phyloP scores from a whole-genome alignment of 495 filamentous ascomycete genomes.

The Niebla homalea region DNA sequence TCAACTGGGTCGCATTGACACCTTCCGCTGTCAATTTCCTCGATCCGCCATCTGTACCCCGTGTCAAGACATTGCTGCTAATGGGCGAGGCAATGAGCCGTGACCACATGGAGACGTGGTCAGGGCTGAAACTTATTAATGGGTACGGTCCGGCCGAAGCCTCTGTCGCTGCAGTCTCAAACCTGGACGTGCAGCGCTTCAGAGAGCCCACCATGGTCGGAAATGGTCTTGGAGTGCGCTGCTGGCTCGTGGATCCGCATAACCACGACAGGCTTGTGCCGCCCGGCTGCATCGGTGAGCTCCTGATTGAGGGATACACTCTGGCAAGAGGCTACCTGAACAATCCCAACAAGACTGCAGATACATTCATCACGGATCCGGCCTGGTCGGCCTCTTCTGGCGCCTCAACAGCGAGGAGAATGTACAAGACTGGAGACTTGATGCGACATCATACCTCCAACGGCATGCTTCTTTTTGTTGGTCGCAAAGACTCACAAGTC shows the following conservation, averaged over 20 bases:
- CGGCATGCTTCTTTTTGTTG: conserved; percentile 45
- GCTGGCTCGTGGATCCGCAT: conserved; percentile 25
- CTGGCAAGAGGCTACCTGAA: conserved; percentile 27
- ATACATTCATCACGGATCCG: conserved; percentile 32
- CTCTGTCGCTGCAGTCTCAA: conserved; percentile 28
- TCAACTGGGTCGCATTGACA: conserved; percentile 35
- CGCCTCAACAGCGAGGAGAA: conserved; percentile 24
- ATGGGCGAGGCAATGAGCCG: conserved; percentile 44
- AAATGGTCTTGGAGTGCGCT: conserved; percentile 6
- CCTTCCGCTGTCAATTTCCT: conserved; percentile 40
- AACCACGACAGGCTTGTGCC: conserved; percentile 25
- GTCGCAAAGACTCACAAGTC: conserved; percentile 53
- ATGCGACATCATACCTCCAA: conserved; percentile 46
- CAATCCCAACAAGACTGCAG: conserved; percentile 26
- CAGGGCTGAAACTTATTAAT: conserved; percentile 39
- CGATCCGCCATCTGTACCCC: conserved; percentile 31
- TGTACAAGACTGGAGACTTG: conserved; percentile 59
- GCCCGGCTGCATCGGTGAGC: conserved; percentile 27
- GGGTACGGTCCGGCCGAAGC: conserved; percentile 46
- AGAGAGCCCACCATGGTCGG: conserved; percentile 28
- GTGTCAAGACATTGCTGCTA: conserved; percentile 31
- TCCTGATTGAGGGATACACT: conserved; percentile 27
- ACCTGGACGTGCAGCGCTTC: conserved; percentile 22
- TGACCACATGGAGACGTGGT: conserved; percentile 40
- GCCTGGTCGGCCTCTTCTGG: conserved; percentile 22